These are phyloP conservation scores for Haplosporangium sp. DNA, from an alignment of 371 early-diverging fungal species.

Conservation along the genomic window DNA sequence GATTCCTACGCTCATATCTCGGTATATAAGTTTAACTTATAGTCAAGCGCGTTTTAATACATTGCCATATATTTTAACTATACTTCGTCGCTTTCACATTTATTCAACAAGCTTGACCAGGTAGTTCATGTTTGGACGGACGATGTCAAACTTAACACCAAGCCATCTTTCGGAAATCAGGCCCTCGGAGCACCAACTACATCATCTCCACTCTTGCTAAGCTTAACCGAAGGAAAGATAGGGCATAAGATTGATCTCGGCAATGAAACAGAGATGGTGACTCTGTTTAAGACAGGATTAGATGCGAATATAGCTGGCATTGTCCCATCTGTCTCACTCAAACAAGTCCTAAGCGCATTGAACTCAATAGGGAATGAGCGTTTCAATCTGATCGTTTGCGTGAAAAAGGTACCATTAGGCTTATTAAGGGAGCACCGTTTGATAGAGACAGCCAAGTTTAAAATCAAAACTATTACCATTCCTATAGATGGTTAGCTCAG, in stretches of 20 bases:
- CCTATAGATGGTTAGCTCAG: slow-evolving; percentile 18
- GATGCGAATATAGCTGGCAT: slow-evolving; percentile 34
- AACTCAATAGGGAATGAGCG: slow-evolving; percentile 10
- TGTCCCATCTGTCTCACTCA: slow-evolving; percentile 24
- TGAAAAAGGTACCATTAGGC: slow-evolving; percentile 26
- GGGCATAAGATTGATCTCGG: slow-evolving; percentile 45
- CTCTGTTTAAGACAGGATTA: slow-evolving; percentile 26
- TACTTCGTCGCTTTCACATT: too few species aligned
- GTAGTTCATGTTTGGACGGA: slow-evolving; percentile 50
- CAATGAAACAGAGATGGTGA: slow-evolving; percentile 17
- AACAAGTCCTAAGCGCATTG: slow-evolving; percentile 17
- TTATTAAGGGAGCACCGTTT: too few species aligned
- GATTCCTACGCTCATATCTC: slow-evolving; percentile 21
- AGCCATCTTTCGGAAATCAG: not conserved
- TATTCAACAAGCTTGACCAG: slow-evolving; percentile 36
- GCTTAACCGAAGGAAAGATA: slow-evolving; percentile 31
- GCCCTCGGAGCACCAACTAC: slow-evolving; percentile 9
- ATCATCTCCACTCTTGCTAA: slow-evolving; percentile 32
- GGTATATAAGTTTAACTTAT: slow-evolving; percentile 14
- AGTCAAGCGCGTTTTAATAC: not conserved
- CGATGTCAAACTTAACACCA: slow-evolving; percentile 39
- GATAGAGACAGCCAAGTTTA: not conserved
- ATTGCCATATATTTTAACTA: too few species aligned
- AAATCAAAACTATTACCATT: not conserved
- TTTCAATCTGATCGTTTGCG: slow-evolving; percentile 30